Evolutionary conservation across 768 basidiomycete species (phyloP).

Genomic region (Leucocoprinus leucothites): DNA sequence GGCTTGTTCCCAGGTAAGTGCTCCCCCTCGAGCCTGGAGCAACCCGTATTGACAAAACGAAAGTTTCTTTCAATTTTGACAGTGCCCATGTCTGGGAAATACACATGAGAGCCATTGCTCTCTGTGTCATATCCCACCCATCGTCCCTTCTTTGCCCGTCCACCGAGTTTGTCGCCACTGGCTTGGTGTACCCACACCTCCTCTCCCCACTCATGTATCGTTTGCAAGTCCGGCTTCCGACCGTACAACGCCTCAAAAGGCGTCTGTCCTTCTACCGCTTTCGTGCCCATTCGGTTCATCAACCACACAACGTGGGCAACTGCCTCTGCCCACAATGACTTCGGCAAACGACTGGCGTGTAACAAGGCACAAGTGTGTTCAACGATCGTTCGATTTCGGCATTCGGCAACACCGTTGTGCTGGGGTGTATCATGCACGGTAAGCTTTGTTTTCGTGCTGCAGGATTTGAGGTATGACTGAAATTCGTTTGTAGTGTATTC

Average conservation of each 20-base stretch:
- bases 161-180: slow-evolving; percentile 13
- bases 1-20: no score
- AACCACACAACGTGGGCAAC: slow-evolving; percentile 31
- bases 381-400: slow-evolving; percentile 32
- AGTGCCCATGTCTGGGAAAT: no score
- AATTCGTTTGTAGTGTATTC: slow-evolving; percentile 39
- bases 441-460: slow-evolving; percentile 35
- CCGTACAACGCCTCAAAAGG: slow-evolving; percentile 25
- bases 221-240: slow-evolving; percentile 31
- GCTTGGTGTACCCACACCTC: no score
- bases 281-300: slow-evolving; percentile 27
- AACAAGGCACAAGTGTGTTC: slow-evolving; percentile 33
- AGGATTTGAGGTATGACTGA: slow-evolving; percentile 21
- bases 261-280: slow-evolving; percentile 23
- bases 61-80: no score
- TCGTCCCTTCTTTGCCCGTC: slow-evolving; percentile 19
- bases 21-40: no score
- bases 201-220: no score
- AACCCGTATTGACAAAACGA: no score
- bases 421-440: slow-evolving; percentile 40
- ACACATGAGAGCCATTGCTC: slow-evolving; percentile 26
- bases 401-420: slow-evolving; percentile 43
- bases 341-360: slow-evolving; percentile 30
- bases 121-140: slow-evolving; percentile 33
- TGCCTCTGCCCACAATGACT: slow-evolving; percentile 37